Evolutionary conservation across 1,284 basidiomycete genomes (phyloP).

Genomic region (Hypsizygus ulmarius): DNA sequence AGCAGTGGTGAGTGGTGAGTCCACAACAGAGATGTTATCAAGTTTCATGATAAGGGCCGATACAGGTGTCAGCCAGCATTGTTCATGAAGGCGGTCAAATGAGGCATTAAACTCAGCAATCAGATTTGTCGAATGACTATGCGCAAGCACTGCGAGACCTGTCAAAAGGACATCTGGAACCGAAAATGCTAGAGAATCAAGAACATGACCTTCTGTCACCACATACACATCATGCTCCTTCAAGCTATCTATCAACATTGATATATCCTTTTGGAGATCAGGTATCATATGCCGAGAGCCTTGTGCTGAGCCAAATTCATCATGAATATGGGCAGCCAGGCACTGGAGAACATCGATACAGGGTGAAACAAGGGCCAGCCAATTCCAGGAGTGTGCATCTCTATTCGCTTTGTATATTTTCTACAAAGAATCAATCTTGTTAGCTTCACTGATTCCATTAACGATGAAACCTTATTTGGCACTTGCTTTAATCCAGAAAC

Average conservation of each 20-base stretch:
- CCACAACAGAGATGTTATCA: too few species aligned
- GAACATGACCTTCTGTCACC: too few species aligned
- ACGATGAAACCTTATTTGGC: too few species aligned
- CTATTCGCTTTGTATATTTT: conserved; percentile 34
- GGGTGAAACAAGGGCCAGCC: conserved; percentile 36
- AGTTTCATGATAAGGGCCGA: too few species aligned
- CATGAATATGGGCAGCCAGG: conserved; percentile 29
- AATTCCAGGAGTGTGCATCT: conserved; percentile 36
- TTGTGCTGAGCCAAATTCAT: conserved; percentile 22
- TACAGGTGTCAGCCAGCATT: too few species aligned
- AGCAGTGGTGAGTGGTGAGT: too few species aligned
- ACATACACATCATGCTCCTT: conserved; percentile 26
- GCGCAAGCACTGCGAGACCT: conserved; percentile 19
- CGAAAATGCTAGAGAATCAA: conserved; percentile 21
- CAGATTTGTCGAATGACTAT: conserved; percentile 16
- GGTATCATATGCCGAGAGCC: conserved; percentile 23
- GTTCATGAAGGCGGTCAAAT: conserved; percentile 10
- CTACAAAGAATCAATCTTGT: too few species aligned
- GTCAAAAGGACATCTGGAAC: conserved; percentile 21
- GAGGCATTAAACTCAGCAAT: conserved; percentile 22
- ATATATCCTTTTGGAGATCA: conserved; percentile 28
- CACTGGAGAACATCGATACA: conserved; percentile 33
- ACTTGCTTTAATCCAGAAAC: too few species aligned
- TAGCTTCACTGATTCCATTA: too few species aligned
- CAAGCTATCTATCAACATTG: conserved; percentile 25